A percentile compares a stretch with the other conserved stretches of the same genome.
These are phyloP conservation scores for Starmera dryadoides DNA, from an alignment of 805 yeast genomes.

Conservation along the genomic window DNA sequence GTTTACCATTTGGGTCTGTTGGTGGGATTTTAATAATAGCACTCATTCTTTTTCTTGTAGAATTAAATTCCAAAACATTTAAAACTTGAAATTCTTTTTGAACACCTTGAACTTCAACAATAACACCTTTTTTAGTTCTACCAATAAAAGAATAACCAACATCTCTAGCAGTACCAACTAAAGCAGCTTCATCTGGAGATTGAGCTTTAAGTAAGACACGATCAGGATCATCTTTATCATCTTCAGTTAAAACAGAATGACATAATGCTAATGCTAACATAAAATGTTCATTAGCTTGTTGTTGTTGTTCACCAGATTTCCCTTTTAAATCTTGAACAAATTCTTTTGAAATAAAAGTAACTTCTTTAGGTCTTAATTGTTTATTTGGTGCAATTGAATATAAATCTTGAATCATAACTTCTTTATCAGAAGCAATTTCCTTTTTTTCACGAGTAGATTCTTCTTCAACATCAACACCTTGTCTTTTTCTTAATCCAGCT, in stretches of 20 bases:
- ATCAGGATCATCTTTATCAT: conserved; percentile 50
- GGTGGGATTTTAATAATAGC: conserved; percentile 66
- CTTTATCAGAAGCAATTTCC: conserved; percentile 50
- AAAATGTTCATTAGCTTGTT: conserved; percentile 59
- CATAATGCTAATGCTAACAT: conserved; percentile 73
- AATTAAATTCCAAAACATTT: conserved; percentile 70
- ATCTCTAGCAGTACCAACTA: conserved; percentile 76
- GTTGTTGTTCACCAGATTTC: conserved; percentile 41
- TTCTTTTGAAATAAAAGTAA: conserved; percentile 63
- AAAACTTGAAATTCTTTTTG: conserved; percentile 64
- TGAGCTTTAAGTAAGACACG: conserved; percentile 62
- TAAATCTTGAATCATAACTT: conserved; percentile 46
- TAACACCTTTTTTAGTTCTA: conserved; percentile 60
- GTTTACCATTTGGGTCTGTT: conserved; percentile 34
- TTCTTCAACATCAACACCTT: conserved; percentile 66
- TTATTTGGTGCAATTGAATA: conserved; percentile 29
- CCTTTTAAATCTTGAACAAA: conserved; percentile 59
- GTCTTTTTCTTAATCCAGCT: conserved; percentile 71
- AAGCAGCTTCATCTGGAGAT: conserved; percentile 84
- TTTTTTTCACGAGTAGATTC: conserved; percentile 47
- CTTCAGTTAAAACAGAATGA: conserved; percentile 71
- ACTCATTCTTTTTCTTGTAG: conserved; percentile 86
- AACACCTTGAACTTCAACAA: conserved; percentile 63
- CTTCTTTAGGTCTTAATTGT: conserved; percentile 45
- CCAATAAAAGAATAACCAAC: conserved; percentile 63